Conservation (phyloP, 495 filamentous ascomycete genomes). For the Bacidia rubella region DNA sequence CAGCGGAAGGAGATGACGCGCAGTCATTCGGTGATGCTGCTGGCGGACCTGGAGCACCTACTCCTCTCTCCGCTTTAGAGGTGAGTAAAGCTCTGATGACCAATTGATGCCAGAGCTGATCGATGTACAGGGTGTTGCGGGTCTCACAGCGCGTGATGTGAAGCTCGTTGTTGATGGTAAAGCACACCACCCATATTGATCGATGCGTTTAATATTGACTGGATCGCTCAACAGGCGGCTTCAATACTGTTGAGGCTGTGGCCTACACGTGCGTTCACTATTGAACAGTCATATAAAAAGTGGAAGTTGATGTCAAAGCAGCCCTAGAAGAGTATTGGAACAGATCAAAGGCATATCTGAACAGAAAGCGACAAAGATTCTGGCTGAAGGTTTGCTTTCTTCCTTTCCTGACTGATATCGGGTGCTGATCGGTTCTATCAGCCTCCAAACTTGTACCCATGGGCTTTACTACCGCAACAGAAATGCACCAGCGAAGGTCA, state of each 20-base stretch:
- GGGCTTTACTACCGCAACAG: conserved; percentile 98
- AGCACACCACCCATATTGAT: too few relatives aligned
- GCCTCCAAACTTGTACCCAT: conserved; percentile 93
- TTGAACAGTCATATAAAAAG: background rate
- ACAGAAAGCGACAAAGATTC: conserved; percentile 86
- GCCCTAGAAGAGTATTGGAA: conserved; percentile 69
- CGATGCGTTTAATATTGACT: too few relatives aligned
- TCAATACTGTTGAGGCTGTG: conserved; percentile 85
- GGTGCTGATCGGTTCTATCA: too few relatives aligned
- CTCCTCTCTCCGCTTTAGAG: conserved; percentile 79
- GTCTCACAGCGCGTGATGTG: conserved; percentile 86
- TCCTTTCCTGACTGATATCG: background rate
- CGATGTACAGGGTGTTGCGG: conserved; percentile 50
- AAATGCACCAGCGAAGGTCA: conserved; percentile 93
- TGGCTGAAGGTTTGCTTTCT: conserved; percentile 61
- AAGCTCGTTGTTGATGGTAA: conserved; percentile 83
- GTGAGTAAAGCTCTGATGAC: too few relatives aligned
- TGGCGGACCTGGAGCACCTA: conserved; percentile 83
- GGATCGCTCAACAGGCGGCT: too few relatives aligned
- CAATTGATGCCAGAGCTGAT: conserved; percentile 10
- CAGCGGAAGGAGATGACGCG: conserved; percentile 43
- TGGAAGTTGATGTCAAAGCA: conserved; percentile 19
- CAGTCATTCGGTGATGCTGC: conserved; percentile 48
- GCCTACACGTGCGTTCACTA: conserved; percentile 63
- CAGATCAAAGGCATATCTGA: conserved; percentile 97